Percentiles rank a stretch among this genome's conserved stretches.
phyloP scores from a whole-genome alignment of 805 yeast genomes.

The Torulaspora quercuum region DNA sequence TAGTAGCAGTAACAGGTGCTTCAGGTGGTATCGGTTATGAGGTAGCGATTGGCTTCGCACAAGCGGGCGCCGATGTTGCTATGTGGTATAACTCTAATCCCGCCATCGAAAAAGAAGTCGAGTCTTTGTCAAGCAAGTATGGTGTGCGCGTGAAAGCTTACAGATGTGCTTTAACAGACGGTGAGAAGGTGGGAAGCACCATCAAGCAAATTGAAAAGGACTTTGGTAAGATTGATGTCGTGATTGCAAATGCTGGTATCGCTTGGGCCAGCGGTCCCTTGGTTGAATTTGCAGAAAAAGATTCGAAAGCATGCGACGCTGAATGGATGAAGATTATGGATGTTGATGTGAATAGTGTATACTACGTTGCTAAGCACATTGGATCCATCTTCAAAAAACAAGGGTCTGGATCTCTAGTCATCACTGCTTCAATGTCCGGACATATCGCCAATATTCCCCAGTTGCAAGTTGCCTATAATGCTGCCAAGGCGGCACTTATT shows the following conservation, averaged over 20 bases:
- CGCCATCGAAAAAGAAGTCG: conserved; percentile 32
- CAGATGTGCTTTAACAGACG: conserved; percentile 32
- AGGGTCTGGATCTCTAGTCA: conserved; percentile 71
- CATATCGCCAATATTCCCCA: conserved; percentile 86
- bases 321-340: conserved; percentile 72
- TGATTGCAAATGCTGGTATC: conserved; percentile 85
- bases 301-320: conserved; percentile 44
- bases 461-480: conserved; percentile 79
- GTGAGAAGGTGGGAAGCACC: conserved; percentile 25
- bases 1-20: conserved; percentile 78
- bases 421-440: conserved; percentile 89
- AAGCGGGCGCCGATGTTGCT: conserved; percentile 83
- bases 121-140: conserved; percentile 46
- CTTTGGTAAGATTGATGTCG: conserved; percentile 76
- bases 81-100: conserved; percentile 62
- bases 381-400: conserved; percentile 72
- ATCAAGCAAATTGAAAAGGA: conserved; percentile 48
- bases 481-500: conserved; percentile 78
- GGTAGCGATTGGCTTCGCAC: conserved; percentile 77
- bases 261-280: conserved; percentile 71
- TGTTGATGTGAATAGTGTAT: conserved; percentile 76
- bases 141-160: conserved; percentile 59
- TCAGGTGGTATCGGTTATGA: conserved; percentile 79
- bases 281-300: conserved; percentile 42
- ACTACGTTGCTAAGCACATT: conserved; percentile 69